Evolutionary conservation across 179 eudicot species (phyloP), one percentile per base, ranked within the genome.

Genomic region (Beta lomatogona): DNA sequence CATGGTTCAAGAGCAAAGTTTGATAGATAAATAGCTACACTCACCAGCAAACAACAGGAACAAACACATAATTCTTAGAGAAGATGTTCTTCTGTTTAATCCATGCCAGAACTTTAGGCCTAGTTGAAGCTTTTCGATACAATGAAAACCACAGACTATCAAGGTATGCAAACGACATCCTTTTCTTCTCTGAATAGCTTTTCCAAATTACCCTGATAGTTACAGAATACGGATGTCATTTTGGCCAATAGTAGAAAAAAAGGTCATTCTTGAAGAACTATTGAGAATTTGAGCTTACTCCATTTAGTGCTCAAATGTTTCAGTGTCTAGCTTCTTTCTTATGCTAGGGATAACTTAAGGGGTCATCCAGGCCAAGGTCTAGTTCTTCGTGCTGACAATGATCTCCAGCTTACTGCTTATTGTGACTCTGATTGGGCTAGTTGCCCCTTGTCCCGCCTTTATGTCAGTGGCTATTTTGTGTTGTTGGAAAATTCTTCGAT

Each of bases 41-140:
- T 22, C 63, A 93, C 97, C 97, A 91, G 68, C 82, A 81, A 53
- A 91, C 89, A 78, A 93, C 90, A 50, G 97, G 97, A 84, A 93
- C 89, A 61, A 93, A 83, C 73, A 93, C 94, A 71, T 91, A 93
- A 79, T 86, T 89, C 82, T 86, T 93, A 21, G 93, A 89, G 85
- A 93, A 91, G 77, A 93, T 87, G 53, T 80, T 48, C 82, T 89
- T 87, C 76, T 86, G 85, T 79, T 86, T 89, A 73, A 93, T 90
- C 96, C 97, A 93, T 10, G 60, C 77, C 87, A 93, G 76, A 83
- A 89, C 93, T 81, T 83, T 90, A 12, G 73, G 82, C 83, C 83
- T 76, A 54, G 59, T 53, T n/a, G 83, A 50, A 70, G 73, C 46
- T 55, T 84, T 68, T 11, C 83, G 76, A 84, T 92, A 93, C 88